Evolutionary conservation across 345 rosid species (phyloP).

Genomic region (Ricinus communis): DNA sequence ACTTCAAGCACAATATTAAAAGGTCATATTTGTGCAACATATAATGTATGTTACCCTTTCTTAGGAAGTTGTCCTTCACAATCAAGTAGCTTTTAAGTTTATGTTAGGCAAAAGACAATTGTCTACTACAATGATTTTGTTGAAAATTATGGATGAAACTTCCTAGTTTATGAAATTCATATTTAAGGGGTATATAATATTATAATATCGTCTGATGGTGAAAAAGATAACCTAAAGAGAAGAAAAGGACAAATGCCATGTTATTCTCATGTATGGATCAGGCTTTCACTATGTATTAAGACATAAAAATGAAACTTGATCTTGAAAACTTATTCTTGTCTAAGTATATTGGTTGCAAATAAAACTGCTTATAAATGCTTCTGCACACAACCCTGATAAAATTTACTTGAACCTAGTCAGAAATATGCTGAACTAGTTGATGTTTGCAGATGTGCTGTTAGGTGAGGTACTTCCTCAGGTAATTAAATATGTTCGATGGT

Average conservation of each 20-base stretch:
- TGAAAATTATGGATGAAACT: not conserved
- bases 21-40: conserved; percentile 1
- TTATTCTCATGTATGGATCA: too few relatives aligned
- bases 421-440: conserved; percentile 7
- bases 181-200: not conserved
- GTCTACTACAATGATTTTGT: not conserved
- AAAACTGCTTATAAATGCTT: not conserved
- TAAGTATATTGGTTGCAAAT: too few relatives aligned
- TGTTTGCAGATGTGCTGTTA: conserved; percentile 70
- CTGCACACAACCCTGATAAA: not conserved
- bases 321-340: not conserved
- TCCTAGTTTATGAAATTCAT: not conserved
- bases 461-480: conserved; percentile 62
- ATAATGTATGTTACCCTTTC: conserved; percentile 7
- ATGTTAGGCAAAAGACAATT: not conserved
- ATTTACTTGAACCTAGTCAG: not conserved
- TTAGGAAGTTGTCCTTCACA: not conserved
- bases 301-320: conserved; percentile 2
- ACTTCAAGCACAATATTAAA: conserved; percentile 1
- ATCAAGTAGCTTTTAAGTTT: conserved; percentile 3
- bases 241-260: not conserved
- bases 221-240: not conserved
- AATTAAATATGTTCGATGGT: conserved; percentile 51
- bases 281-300: too few relatives aligned
- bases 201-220: not conserved